Evolutionary conservation across 495 filamentous ascomycete genomes (phyloP).

Genomic region (Neurospora sp.): DNA sequence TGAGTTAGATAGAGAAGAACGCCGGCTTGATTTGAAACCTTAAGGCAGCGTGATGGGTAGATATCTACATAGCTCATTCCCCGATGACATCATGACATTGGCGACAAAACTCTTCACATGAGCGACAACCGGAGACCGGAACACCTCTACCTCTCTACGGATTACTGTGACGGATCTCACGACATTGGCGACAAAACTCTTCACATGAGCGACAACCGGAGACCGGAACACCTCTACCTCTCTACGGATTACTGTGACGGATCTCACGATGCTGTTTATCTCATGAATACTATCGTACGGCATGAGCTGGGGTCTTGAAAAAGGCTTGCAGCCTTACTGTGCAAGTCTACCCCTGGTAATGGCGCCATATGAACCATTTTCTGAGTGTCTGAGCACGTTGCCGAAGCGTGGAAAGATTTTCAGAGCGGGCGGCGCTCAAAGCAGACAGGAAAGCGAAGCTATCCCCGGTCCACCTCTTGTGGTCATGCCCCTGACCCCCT

Average conservation of each 20-base stretch:
- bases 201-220: not conserved
- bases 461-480: not conserved
- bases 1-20: too few species aligned
- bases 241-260: not conserved
- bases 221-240: not conserved
- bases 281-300: not conserved
- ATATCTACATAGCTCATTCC: not conserved
- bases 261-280: not conserved
- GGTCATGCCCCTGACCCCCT: not conserved
- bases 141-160: not conserved
- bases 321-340: not conserved
- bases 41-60: not conserved
- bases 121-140: not conserved
- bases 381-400: not conserved
- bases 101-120: not conserved
- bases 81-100: not conserved
- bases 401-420: not conserved
- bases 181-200: not conserved
- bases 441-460: not conserved
- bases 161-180: not conserved
- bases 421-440: not conserved
- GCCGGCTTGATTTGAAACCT: not conserved
- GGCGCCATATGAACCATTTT: not conserved
- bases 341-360: not conserved
- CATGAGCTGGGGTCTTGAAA: not conserved